phyloP scores from a whole-genome alignment of 176 grass and related monocot species.

The Avena eriantha region DNA sequence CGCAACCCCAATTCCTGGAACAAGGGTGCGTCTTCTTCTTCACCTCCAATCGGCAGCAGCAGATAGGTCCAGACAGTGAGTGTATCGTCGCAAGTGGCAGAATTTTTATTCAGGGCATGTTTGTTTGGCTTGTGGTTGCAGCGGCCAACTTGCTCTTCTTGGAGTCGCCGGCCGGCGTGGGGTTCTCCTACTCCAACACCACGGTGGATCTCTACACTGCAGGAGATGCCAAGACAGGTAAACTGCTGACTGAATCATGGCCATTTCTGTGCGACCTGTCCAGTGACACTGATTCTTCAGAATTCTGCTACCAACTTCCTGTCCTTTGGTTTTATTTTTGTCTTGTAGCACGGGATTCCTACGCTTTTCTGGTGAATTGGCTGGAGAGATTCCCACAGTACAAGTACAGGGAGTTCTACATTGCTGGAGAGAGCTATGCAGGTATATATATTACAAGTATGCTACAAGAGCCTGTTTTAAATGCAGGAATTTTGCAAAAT shows the following conservation, averaged over 20 bases:
- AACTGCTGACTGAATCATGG: not conserved
- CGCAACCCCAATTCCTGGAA: slow-evolving; percentile 92
- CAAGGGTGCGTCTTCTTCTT: slow-evolving; percentile 56
- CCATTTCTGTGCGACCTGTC: slow-evolving; percentile 29
- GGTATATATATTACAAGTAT: slow-evolving; percentile 42
- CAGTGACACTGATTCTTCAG: not conserved
- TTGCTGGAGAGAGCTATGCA: slow-evolving; percentile 95
- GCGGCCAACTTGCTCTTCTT: slow-evolving; percentile 93
- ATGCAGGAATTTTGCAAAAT: too few species aligned
- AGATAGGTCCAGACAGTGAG: not conserved
- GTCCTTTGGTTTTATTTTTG: slow-evolving; percentile 42
- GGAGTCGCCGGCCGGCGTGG: slow-evolving; percentile 95
- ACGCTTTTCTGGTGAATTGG: slow-evolving; percentile 89
- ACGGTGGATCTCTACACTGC: slow-evolving; percentile 84
- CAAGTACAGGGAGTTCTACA: slow-evolving; percentile 90
- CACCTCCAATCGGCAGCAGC: not conserved
- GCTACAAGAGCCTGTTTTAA: too few species aligned
- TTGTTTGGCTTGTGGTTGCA: slow-evolving; percentile 39
- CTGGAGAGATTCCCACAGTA: slow-evolving; percentile 90
- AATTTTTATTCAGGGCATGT: slow-evolving; percentile 31
- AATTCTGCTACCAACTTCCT: slow-evolving; percentile 22
- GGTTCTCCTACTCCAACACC: slow-evolving; percentile 92
- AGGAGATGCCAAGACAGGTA: slow-evolving; percentile 88
- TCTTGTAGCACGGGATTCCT: slow-evolving; percentile 73
- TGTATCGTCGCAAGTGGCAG: slow-evolving; percentile 23